Conservation (phyloP, 495 filamentous ascomycete species). For the Staphylotrichum tortipilum region DNA sequence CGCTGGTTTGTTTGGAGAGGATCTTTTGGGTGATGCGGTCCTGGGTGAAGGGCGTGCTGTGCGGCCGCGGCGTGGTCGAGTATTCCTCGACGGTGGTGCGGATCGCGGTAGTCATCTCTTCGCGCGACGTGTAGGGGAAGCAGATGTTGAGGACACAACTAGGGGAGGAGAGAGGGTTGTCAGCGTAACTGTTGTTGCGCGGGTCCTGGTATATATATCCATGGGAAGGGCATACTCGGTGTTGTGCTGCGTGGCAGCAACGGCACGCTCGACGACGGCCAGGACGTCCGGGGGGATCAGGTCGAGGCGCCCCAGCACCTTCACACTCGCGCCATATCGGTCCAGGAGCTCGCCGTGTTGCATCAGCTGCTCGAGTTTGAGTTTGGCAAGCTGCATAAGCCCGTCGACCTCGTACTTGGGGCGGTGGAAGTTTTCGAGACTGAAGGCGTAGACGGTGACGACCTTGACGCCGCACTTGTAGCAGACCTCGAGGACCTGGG, state of each 20-base stretch:
- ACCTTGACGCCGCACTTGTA: constrained; percentile 93
- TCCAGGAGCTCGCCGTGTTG: constrained; percentile 92
- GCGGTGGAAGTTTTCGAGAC: constrained; percentile 97
- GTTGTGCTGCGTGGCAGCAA: constrained; percentile 75
- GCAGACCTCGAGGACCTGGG: constrained; percentile 87
- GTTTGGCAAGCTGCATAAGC: constrained; percentile 94
- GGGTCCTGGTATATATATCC: too few relatives aligned
- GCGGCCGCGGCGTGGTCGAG: constrained; percentile 52
- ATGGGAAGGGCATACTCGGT: constrained; percentile 44
- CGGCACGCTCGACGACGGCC: constrained; percentile 74
- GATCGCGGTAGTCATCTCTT: constrained; percentile 92
- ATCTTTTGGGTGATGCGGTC: constrained; percentile 79
- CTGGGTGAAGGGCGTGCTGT: constrained; percentile 71
- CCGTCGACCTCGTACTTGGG: constrained; percentile 97
- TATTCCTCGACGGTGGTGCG: constrained; percentile 77
- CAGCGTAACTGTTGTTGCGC: constrained; percentile 9
- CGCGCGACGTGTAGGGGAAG: constrained; percentile 92
- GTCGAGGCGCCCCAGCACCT: constrained; percentile 72
- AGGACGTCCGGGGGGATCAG: constrained; percentile 78
- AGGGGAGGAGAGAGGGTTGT: constrained; percentile 4
- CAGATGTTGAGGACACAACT: constrained; percentile 88
- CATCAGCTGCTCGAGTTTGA: constrained; percentile 80
- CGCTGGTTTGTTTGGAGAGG: constrained; percentile 46
- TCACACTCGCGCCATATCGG: constrained; percentile 79
- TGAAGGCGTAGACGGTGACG: constrained; percentile 96